Percentiles rank a stretch among this genome's conserved stretches.
These are phyloP conservation scores for Volvox africanus DNA, from an alignment of 139 green algal genomes.

Conservation along the genomic window DNA sequence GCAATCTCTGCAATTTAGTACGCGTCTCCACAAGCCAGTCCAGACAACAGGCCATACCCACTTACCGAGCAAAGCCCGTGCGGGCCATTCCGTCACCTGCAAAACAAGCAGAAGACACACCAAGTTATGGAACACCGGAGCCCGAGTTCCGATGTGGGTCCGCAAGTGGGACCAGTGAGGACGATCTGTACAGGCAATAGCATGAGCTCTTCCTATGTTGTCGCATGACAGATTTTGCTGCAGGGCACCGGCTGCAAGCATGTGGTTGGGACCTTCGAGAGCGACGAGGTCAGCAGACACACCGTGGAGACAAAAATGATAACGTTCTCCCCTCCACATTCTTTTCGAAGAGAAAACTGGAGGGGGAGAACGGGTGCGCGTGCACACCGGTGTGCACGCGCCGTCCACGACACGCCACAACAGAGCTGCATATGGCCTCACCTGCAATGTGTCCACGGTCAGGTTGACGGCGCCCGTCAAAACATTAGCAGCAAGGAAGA, in stretches of 20 bases:
- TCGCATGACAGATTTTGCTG: too few relatives aligned
- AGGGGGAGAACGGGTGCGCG: too few relatives aligned
- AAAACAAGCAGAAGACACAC: not conserved
- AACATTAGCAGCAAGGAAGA: constrained; percentile 88
- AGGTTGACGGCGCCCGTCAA: constrained; percentile 75
- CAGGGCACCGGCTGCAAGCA: too few relatives aligned
- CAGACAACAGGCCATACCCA: not conserved
- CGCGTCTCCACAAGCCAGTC: not conserved
- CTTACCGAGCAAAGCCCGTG: not conserved
- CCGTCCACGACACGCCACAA: not conserved
- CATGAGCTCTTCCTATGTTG: too few relatives aligned
- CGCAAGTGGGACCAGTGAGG: not conserved
- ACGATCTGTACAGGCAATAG: not conserved
- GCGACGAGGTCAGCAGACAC: not conserved
- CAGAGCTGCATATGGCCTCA: not conserved
- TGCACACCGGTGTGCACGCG: not conserved
- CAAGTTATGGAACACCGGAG: not conserved
- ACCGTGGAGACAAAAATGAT: not conserved
- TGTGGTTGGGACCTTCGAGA: too few relatives aligned
- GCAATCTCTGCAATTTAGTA: not conserved
- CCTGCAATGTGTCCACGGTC: constrained; percentile 70
- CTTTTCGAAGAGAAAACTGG: not conserved
- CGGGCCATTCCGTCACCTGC: constrained; percentile 28
- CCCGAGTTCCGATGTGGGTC: not conserved
- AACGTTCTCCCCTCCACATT: not conserved